Evolutionary conservation across 2,329 filamentous ascomycete genomes (phyloP).

Genomic region (Calonectria pseudoturangicola): DNA sequence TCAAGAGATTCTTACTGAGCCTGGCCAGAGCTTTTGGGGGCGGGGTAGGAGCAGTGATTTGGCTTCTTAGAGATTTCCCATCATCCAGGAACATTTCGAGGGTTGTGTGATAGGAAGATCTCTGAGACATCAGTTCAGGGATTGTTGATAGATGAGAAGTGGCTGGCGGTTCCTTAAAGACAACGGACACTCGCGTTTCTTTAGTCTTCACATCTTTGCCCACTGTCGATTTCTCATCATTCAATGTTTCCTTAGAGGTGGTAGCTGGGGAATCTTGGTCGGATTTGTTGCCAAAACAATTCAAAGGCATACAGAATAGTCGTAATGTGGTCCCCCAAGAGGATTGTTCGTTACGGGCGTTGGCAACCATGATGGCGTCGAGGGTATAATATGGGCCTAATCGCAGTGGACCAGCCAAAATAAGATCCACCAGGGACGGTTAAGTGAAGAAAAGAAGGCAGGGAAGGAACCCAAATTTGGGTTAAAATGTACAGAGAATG

Average conservation of each 20-base stretch:
- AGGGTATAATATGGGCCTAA: not conserved
- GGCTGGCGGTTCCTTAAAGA: not conserved
- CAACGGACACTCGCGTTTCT: not conserved
- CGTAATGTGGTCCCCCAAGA: not conserved
- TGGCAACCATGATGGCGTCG: not conserved
- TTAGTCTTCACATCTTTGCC: not conserved
- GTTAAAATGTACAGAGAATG: not conserved
- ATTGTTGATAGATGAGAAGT: not conserved
- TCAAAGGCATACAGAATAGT: not conserved
- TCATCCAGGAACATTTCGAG: too few relatives aligned
- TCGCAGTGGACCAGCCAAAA: conserved; percentile 7
- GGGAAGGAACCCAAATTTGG: not conserved
- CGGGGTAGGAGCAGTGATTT: not conserved
- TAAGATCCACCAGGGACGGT: not conserved
- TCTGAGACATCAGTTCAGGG: not conserved
- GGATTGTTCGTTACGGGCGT: conserved; percentile 6
- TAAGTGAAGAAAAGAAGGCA: too few relatives aligned
- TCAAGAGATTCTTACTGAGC: too few relatives aligned
- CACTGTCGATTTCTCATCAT: not conserved
- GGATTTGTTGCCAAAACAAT: not conserved
- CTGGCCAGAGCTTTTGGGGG: not conserved
- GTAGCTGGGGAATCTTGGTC: not conserved
- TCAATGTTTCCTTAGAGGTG: not conserved
- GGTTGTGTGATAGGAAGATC: not conserved
- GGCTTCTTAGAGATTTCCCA: not conserved